Conservation (phyloP, 305 asterid genomes). For the Stenogyne calaminthoides region DNA sequence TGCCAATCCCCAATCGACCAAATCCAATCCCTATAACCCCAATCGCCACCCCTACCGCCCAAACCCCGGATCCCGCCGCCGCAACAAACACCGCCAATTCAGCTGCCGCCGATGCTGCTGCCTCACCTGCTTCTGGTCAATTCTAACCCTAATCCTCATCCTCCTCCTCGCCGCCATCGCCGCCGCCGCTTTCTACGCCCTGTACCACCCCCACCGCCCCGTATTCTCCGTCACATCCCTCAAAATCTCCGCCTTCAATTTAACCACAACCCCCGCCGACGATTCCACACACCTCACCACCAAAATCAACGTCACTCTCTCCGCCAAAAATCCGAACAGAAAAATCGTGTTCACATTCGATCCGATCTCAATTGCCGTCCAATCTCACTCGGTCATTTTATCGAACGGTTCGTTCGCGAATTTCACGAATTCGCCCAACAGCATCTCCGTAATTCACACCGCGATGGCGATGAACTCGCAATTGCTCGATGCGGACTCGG, state of each 20-base stretch:
- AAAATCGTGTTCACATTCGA: slow-evolving; percentile 51
- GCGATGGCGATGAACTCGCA: slow-evolving; percentile 41
- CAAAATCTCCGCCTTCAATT: slow-evolving; percentile 62
- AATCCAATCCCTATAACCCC: slow-evolving; percentile 62
- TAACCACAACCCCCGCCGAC: slow-evolving; percentile 64
- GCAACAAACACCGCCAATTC: slow-evolving; percentile 43
- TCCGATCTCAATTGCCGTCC: slow-evolving; percentile 49
- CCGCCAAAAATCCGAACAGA: slow-evolving; percentile 70
- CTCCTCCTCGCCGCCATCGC: slow-evolving; percentile 69
- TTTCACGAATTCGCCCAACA: slow-evolving; percentile 49
- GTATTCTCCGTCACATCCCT: slow-evolving; percentile 62
- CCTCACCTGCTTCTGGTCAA: slow-evolving; percentile 71
- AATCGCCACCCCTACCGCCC: slow-evolving; percentile 72
- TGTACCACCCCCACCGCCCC: slow-evolving; percentile 79
- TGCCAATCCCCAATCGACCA: slow-evolving; percentile 38
- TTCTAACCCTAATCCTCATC: slow-evolving; percentile 45
- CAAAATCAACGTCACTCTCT: slow-evolving; percentile 61
- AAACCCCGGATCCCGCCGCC: slow-evolving; percentile 41
- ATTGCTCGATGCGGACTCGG: slow-evolving; percentile 56
- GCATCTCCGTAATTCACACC: slow-evolving; percentile 52
- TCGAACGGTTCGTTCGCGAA: slow-evolving; percentile 49
- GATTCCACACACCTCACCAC: slow-evolving; percentile 70
- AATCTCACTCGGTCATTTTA: slow-evolving; percentile 39
- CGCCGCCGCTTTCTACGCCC: slow-evolving; percentile 66
- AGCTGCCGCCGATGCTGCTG: slow-evolving; percentile 81